Evolutionary conservation across 345 rosid species (phyloP).

Genomic region (Tarenaya hassleriana): DNA sequence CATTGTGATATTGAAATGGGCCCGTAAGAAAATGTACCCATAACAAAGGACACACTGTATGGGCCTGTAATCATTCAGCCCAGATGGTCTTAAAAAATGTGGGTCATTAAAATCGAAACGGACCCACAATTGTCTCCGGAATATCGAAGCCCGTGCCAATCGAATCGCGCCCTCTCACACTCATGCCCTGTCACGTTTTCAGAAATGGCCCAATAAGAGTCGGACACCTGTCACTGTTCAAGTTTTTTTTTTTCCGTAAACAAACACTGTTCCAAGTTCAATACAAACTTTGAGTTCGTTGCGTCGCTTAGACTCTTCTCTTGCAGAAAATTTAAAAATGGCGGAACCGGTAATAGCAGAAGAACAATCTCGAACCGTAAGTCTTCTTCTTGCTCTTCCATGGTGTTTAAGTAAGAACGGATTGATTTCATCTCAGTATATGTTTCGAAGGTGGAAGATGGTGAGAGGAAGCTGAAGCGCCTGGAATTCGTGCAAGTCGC

Average conservation of each 20-base stretch:
- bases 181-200: background rate
- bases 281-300: background rate
- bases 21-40: too few relatives aligned
- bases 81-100: too few relatives aligned
- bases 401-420: background rate
- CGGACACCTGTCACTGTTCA: background rate
- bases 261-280: background rate
- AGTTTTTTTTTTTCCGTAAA: background rate
- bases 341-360: constrained; percentile 22
- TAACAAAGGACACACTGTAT: too few relatives aligned
- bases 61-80: too few relatives aligned
- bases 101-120: too few relatives aligned
- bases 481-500: constrained; percentile 52
- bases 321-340: too few relatives aligned
- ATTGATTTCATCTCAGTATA: background rate
- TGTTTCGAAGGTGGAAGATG: constrained; percentile 25
- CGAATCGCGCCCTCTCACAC: too few relatives aligned
- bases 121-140: too few relatives aligned
- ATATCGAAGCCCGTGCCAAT: too few relatives aligned
- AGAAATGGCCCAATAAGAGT: background rate
- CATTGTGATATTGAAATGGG: too few relatives aligned
- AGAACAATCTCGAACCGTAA: constrained; percentile 13
- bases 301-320: too few relatives aligned
- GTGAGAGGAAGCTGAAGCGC: constrained; percentile 44
- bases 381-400: background rate